A percentile compares a stretch with the other conserved stretches of the same genome.
phyloP scores from a whole-genome alignment of 768 basidiomycete genomes.

The Pleurotus tuber-regium region DNA sequence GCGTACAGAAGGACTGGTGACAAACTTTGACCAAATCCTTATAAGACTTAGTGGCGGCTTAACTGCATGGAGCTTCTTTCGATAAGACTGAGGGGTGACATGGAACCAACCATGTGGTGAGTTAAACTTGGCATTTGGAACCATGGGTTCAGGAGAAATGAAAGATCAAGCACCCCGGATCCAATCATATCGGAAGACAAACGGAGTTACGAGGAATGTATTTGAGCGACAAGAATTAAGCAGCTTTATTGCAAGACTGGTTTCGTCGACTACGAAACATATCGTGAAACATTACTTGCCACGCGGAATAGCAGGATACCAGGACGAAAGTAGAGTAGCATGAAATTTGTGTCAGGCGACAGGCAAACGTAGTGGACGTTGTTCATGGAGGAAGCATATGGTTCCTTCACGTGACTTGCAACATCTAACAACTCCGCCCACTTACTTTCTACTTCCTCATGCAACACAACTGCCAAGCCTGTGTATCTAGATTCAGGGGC shows the following conservation, averaged over 20 bases:
- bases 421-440: neutral
- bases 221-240: no score
- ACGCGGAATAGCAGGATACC: neutral
- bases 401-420: neutral
- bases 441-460: neutral
- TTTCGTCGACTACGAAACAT: no score
- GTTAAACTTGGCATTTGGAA: slow-evolving; percentile 3
- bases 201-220: slow-evolving; percentile 7
- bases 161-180: slow-evolving; percentile 4
- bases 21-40: neutral
- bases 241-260: no score
- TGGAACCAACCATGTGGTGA: slow-evolving; percentile 8
- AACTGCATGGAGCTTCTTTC: slow-evolving; percentile 7
- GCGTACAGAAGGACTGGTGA: slow-evolving; percentile 6
- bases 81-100: slow-evolving; percentile 10
- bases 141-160: slow-evolving; percentile 3
- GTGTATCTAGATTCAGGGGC: no score
- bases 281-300: neutral
- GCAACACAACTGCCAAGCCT: slow-evolving; percentile 1
- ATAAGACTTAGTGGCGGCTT: neutral
- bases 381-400: neutral
- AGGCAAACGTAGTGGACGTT: neutral
- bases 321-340: neutral
- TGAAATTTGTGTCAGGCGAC: neutral
- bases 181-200: slow-evolving; percentile 6